Percentiles rank a stretch among this genome's conserved stretches.
These are phyloP conservation scores for Plantago major DNA, from an alignment of 257 asterid genomes.

Conservation along the genomic window DNA sequence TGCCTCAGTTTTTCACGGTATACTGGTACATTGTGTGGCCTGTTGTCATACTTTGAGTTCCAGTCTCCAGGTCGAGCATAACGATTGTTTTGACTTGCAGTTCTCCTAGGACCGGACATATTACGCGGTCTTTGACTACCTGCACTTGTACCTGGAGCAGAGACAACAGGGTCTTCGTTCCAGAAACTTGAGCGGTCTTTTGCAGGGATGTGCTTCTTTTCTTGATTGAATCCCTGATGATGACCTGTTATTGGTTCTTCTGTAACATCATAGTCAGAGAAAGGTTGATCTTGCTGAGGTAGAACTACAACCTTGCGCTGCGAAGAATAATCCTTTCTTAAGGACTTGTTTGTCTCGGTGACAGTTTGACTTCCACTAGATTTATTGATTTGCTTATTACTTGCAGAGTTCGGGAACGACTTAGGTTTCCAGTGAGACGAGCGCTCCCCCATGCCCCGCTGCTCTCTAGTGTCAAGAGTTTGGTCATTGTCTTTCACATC, in stretches of 20 bases:
- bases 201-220: conserved; percentile 38
- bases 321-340: conserved; percentile 45
- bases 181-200: conserved; percentile 54
- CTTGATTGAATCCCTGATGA: conserved; percentile 40
- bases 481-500: conserved; percentile 40
- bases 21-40: conserved; percentile 31
- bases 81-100: conserved; percentile 45
- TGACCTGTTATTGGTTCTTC: conserved; percentile 30
- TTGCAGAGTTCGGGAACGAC: conserved; percentile 33
- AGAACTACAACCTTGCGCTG: conserved; percentile 29
- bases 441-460: conserved; percentile 44
- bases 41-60: conserved; percentile 39
- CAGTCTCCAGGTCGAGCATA: conserved; percentile 51
- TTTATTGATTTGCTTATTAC: conserved; percentile 39
- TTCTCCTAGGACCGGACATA: conserved; percentile 44
- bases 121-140: conserved; percentile 39
- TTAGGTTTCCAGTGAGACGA: conserved; percentile 86
- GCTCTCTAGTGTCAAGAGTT: conserved; percentile 37
- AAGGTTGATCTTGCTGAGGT: conserved; percentile 25
- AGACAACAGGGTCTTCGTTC: conserved; percentile 38
- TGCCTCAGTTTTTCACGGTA: conserved; percentile 57
- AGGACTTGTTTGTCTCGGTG: conserved; percentile 30
- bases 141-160: conserved; percentile 22
- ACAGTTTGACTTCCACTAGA: conserved; percentile 30
- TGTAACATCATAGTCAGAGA: conserved; percentile 22